Conservation (phyloP, 106 monocot species). For the Dendrobium officinale region DNA sequence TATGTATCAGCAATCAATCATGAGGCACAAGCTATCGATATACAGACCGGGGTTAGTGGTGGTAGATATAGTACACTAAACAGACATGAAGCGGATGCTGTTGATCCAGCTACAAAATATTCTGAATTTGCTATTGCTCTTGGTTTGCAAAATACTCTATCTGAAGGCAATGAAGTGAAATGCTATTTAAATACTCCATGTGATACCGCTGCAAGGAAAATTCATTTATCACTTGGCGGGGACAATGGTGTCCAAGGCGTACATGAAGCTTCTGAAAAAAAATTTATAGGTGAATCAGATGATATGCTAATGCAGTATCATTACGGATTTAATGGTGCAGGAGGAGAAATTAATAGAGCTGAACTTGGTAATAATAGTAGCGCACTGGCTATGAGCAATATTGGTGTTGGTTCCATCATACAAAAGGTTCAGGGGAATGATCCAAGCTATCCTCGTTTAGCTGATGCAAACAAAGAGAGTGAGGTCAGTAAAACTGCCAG, state of each 20-base stretch:
- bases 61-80: background rate
- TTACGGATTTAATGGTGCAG: background rate
- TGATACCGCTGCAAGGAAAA: background rate
- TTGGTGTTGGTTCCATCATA: background rate
- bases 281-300: conserved; percentile 10
- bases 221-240: background rate
- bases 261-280: conserved; percentile 3
- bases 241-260: background rate
- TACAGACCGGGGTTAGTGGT: background rate
- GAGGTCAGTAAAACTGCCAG: background rate
- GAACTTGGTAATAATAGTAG: background rate
- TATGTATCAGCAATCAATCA: background rate
- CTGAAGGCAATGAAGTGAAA: background rate
- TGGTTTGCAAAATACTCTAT: background rate
- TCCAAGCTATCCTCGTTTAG: background rate
- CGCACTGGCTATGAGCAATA: background rate
- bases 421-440: background rate
- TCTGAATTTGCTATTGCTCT: background rate
- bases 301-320: conserved; percentile 7
- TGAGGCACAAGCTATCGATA: background rate
- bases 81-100: background rate
- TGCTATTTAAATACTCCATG: background rate
- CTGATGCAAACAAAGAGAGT: background rate
- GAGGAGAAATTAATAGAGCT: background rate
- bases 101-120: background rate